Percentiles rank a stretch among this genome's conserved stretches.
These are phyloP conservation scores for Chalciporus piperatus DNA, from an alignment of 768 basidiomycete genomes.

Conservation along the genomic window DNA sequence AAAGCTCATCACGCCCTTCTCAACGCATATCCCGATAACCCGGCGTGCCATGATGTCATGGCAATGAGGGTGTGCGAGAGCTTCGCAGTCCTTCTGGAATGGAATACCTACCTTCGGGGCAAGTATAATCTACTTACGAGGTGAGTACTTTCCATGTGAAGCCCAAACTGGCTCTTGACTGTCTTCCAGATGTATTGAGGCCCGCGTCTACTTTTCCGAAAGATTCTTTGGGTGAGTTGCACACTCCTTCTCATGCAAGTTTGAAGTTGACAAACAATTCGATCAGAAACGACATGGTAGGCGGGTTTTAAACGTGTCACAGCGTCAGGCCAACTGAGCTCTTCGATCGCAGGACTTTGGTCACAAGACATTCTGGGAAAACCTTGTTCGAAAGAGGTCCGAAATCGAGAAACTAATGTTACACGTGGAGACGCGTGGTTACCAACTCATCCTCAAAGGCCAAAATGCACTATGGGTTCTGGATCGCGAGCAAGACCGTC, in stretches of 20 bases:
- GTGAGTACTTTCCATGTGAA: constrained; percentile 10
- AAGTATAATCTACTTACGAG: constrained; percentile 35
- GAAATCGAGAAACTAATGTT: constrained; percentile 31
- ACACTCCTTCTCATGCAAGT: background rate
- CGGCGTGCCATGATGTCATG: constrained; percentile 23
- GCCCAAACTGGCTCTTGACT: background rate
- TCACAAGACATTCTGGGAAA: constrained; percentile 37
- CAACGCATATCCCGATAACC: constrained; percentile 26
- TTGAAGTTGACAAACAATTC: background rate
- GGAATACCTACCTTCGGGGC: constrained; percentile 30
- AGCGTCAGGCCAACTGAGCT: background rate
- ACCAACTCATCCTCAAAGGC: constrained; percentile 32
- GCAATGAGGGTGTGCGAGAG: constrained; percentile 29
- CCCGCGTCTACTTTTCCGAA: constrained; percentile 37
- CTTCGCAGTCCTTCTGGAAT: constrained; percentile 30
- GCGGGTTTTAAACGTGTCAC: background rate
- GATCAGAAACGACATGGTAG: constrained; percentile 25
- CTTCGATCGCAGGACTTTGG: constrained; percentile 35
- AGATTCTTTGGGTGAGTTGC: constrained; percentile 39
- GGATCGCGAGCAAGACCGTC: constrained; percentile 19
- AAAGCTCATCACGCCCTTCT: constrained; percentile 34
- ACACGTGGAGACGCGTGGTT: constrained; percentile 34
- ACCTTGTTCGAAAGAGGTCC: constrained; percentile 29
- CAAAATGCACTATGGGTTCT: constrained; percentile 40
- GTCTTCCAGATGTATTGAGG: constrained; percentile 35